phyloP scores from a whole-genome alignment of 1,284 basidiomycete species.

The Cryptococcus sp. region DNA sequence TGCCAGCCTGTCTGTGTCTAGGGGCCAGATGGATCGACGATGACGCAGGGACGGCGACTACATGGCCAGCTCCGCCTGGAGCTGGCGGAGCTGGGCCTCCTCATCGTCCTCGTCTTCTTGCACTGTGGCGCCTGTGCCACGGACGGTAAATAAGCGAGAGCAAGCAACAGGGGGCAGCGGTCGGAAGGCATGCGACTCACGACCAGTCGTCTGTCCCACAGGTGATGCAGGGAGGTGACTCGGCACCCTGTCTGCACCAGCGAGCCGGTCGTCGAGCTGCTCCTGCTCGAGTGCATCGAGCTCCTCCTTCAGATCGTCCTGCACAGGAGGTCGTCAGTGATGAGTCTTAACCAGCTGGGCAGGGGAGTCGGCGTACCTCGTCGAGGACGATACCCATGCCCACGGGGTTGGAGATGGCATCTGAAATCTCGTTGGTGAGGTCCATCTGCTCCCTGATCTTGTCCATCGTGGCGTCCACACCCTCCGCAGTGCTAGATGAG shows the following conservation, averaged over 20 bases:
- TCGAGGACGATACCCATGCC: slow-evolving; percentile 65
- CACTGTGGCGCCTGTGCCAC: slow-evolving; percentile 34
- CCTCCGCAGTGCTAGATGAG: slow-evolving; percentile 70
- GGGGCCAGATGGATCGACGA: neutral
- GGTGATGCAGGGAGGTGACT: slow-evolving; percentile 73
- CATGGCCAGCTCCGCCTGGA: slow-evolving; percentile 91
- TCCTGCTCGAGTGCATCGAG: slow-evolving; percentile 90
- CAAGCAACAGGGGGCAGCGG: neutral
- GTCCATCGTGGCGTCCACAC: slow-evolving; percentile 90
- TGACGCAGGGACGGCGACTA: slow-evolving; percentile 39
- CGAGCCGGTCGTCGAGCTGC: slow-evolving; percentile 79
- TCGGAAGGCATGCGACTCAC: slow-evolving; percentile 50
- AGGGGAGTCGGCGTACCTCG: slow-evolving; percentile 58
- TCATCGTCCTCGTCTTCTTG: slow-evolving; percentile 81
- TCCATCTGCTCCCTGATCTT: slow-evolving; percentile 89
- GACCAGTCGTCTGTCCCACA: slow-evolving; percentile 52
- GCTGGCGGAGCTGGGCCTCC: slow-evolving; percentile 81
- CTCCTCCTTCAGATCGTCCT: slow-evolving; percentile 81
- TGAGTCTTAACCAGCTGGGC: neutral
- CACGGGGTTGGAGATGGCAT: slow-evolving; percentile 82
- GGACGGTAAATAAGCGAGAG: neutral
- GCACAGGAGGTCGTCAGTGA: slow-evolving; percentile 6
- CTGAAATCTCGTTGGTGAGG: slow-evolving; percentile 90
- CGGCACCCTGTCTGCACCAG: slow-evolving; percentile 86
- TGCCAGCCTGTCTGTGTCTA: neutral